Evolutionary conservation across 2,329 filamentous ascomycete species (phyloP), one percentile per base, ranked within the genome.

Genomic region (Balansia obtecta): DNA sequence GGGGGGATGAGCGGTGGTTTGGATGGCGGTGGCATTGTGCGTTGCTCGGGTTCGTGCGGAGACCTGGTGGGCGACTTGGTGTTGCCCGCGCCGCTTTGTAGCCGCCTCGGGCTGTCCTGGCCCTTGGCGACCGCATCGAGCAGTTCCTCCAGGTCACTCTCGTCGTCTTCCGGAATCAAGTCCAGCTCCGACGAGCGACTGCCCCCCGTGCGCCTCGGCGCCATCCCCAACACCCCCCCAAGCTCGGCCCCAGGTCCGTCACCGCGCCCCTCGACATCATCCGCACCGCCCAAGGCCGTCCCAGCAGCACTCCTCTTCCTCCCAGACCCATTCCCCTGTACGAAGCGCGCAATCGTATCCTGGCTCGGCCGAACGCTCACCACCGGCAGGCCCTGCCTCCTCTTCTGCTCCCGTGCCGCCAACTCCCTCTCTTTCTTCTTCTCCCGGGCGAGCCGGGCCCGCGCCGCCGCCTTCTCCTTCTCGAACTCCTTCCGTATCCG

Each of bases 341-440:
- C 63, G 51, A 82, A 82, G 37, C 70, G 60, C 16, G 76, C 68
- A 54, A 83, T 78, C 0, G 73, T 77, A 41, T 73, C 73, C 59
- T 82, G 79, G 34, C 78, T 81, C 0, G 78, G 73, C 37, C 72
- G 68, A 4, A 78, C 74, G 12, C 68, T 68, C n/a, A 76, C 68
- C 4, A 80, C 63, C 13, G 79, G 79, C 52, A 78, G 51, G 0
- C 78, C 75, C 49, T 68, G 72, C 54, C 67, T 73, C 57, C 65
- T 75, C 63, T 72, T 77, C 48, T 67, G 71, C n/a, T 74, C 71
- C 43, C 64, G 66, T 52, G 74, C 72, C 8, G 68, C 69, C 27
- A 68, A 61, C 46, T 77, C 76, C 57, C 74, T 79, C 15, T 71
- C 74, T 52, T 71, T 74, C 61, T 78, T 80, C 63, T 71, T 76